Percentiles rank a stretch among this genome's conserved stretches.
Conservation (phyloP, 805 yeast species). For the Wickerhamiella sergipiensis region DNA sequence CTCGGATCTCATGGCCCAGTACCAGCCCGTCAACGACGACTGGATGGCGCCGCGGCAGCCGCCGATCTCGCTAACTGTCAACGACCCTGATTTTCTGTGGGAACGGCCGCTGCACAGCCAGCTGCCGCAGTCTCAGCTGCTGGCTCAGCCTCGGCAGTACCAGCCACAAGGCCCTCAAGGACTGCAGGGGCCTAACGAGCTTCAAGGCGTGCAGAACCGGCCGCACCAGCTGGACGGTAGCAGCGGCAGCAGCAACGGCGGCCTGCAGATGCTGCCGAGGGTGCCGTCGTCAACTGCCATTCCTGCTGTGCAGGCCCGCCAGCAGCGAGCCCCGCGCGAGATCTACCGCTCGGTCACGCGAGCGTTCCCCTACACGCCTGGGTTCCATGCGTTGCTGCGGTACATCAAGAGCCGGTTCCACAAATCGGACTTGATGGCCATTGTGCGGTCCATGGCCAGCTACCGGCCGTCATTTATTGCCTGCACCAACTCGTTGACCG, state of each 20-base stretch:
- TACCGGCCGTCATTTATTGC: conserved; percentile 90
- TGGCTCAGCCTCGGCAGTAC: background rate
- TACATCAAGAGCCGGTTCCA: conserved; percentile 63
- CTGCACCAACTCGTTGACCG: conserved; percentile 74
- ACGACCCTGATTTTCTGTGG: conserved; percentile 3
- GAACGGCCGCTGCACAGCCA: background rate
- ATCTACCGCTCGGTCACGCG: conserved; percentile 55
- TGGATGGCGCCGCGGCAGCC: conserved; percentile 17
- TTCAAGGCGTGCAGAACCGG: too few relatives aligned
- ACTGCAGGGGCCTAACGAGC: too few relatives aligned
- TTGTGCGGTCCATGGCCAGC: conserved; percentile 81
- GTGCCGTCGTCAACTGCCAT: conserved; percentile 1
- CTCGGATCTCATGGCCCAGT: background rate
- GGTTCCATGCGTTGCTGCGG: conserved; percentile 67
- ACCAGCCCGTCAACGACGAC: conserved; percentile 4
- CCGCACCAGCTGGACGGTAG: too few relatives aligned
- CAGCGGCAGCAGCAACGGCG: too few relatives aligned
- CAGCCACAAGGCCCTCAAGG: too few relatives aligned
- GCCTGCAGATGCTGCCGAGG: background rate
- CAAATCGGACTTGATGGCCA: conserved; percentile 53
- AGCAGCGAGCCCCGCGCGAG: conserved; percentile 14
- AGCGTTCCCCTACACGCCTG: conserved; percentile 84
- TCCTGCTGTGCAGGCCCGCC: conserved; percentile 5
- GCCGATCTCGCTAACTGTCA: conserved; percentile 19
- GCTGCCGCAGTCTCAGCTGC: background rate